phyloP scores from a whole-genome alignment of 2,329 filamentous ascomycete genomes.

The Acephala macrosclerotiorum region DNA sequence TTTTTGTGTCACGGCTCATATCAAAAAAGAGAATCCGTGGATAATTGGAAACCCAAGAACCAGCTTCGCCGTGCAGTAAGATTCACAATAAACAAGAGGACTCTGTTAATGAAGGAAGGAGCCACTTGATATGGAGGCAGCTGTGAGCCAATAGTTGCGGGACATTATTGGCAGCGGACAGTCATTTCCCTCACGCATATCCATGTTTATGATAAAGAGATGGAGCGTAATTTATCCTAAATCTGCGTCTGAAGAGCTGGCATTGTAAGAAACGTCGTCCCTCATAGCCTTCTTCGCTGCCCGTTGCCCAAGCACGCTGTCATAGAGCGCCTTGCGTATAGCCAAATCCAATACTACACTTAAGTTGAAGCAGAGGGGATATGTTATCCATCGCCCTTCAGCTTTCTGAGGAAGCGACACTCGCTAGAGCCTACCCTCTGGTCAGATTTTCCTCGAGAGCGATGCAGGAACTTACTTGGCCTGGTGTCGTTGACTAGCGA shows the following conservation, averaged over 20 bases:
- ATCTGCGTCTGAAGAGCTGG: slow-evolving; percentile 27
- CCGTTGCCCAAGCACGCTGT: too few species aligned
- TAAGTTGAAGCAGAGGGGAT: too few species aligned
- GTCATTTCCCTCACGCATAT: slow-evolving; percentile 2
- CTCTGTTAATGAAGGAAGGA: slow-evolving; percentile 1
- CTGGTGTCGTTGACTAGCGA: too few species aligned
- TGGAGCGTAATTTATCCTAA: slow-evolving; percentile 18
- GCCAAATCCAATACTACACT: too few species aligned
- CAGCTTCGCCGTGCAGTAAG: slow-evolving; percentile 11
- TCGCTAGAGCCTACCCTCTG: too few species aligned
- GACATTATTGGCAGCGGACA: slow-evolving; percentile 15
- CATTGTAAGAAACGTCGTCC: slow-evolving; percentile 32
- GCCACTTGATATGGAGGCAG: slow-evolving; percentile 15
- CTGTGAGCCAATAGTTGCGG: slow-evolving; percentile 9
- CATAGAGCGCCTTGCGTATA: too few species aligned
- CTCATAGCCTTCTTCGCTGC: slow-evolving; percentile 29
- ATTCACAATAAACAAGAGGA: slow-evolving; percentile 6
- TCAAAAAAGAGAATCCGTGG: too few species aligned
- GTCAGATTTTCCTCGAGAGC: too few species aligned
- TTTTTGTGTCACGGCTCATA: too few species aligned
- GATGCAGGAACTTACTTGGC: too few species aligned
- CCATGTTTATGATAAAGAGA: not conserved
- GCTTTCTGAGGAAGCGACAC: too few species aligned
- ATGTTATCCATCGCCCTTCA: too few species aligned
- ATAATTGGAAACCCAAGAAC: not conserved